These are phyloP conservation scores for Magnusiomyces magnusii DNA, from an alignment of 1,139 yeast genomes.

Conservation along the genomic window DNA sequence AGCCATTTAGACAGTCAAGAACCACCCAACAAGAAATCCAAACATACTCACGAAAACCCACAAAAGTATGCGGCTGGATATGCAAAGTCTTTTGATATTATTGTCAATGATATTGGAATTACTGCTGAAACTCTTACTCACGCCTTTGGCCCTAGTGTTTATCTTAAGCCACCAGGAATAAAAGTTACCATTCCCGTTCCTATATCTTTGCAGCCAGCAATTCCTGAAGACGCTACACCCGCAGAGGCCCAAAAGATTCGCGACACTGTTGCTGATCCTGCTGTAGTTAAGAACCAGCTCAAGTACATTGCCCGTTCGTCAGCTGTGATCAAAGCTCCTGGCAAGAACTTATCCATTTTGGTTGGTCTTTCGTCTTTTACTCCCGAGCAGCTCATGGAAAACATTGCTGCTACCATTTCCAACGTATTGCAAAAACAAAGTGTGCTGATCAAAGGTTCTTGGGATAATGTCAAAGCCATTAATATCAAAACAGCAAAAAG, in stretches of 20 bases:
- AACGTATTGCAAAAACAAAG: constrained; percentile 13
- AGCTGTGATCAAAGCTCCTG: constrained; percentile 22
- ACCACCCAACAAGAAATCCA: constrained; percentile 4
- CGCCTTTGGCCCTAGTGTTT: constrained; percentile 21
- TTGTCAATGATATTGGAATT: constrained; percentile 23
- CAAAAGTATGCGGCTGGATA: constrained; percentile 17
- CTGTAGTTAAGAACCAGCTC: constrained; percentile 21
- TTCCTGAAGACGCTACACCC: constrained; percentile 17
- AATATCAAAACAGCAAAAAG: constrained; percentile 25
- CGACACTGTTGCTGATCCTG: constrained; percentile 20
- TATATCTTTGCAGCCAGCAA: constrained; percentile 16
- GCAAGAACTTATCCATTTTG: constrained; percentile 24
- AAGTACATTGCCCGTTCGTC: constrained; percentile 23
- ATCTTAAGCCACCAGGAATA: constrained; percentile 21
- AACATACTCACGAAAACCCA: constrained; percentile 5
- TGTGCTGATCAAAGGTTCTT: constrained; percentile 18
- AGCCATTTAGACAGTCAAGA: constrained; percentile 4
- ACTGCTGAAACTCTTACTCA: constrained; percentile 20
- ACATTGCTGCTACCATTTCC: constrained; percentile 21
- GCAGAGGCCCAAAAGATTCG: constrained; percentile 14
- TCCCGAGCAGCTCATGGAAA: constrained; percentile 21
- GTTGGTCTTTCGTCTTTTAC: constrained; percentile 22
- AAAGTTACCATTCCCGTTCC: constrained; percentile 26
- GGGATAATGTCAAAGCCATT: constrained; percentile 17
- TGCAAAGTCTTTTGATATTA: constrained; percentile 21